Evolutionary conservation across 2,329 filamentous ascomycete genomes (phyloP), one percentile per base, ranked within the genome.

Genomic region (Leptographium lundbergii): DNA sequence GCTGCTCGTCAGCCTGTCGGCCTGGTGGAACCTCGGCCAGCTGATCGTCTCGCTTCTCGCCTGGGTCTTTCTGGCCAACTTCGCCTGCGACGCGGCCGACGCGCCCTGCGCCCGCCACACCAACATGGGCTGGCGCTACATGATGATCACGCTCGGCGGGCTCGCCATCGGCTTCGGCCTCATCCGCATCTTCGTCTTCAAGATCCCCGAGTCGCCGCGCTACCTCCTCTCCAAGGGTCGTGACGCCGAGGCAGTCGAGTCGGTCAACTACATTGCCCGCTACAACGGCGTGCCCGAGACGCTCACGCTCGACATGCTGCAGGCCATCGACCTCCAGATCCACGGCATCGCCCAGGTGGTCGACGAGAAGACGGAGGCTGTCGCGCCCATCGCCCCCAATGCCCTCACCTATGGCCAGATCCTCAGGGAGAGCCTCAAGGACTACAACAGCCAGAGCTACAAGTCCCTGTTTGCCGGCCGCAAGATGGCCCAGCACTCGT

Each of bases 1-100:
- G 71, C 69, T 79, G 19, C 67, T 80, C 29, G 74, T 72, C 1
- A 71, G 73, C 9, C 66, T 79, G 14, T 75, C 76, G 61, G 61
- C 59, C 13, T 62, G 61, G 61, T 62, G 59, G 61, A 61, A 61
- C 36, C 54, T 81, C 32, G 79, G 78, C 1, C 77, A 81, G 65
- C 70, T 79, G 22, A 65, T 77, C 32, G 72, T 74, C 2, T 72
- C 72, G 1, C 70, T 77, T 58, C 68, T 79, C 54, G 71, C 73
- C 19, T 77, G 75, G 74, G 59, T 56, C 14, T 62, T 62, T 19
- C 42, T 62, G 19, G 59, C 57, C 24, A 56, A 61, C 70, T 71
- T 0, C 73, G 69, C 32, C 63, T 70, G 55, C 64, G 42, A 57
- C 24, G 51, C 64, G 7, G 52, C n/a, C 32, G 56, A 50, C n/a